Conservation (phyloP, 257 asterid genomes). For the Ilex asprella region DNA sequence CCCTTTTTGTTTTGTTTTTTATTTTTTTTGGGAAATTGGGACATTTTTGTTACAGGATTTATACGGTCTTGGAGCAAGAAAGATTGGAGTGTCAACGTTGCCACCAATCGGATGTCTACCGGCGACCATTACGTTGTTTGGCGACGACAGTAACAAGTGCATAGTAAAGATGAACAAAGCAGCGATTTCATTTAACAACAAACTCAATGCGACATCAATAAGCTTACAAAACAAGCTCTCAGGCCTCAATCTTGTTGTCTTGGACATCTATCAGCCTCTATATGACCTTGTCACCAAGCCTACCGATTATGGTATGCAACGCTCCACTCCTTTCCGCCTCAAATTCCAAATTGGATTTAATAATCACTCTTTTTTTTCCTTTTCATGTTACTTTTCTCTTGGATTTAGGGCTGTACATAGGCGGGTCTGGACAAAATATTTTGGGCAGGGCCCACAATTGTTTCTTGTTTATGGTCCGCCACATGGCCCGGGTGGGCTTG, state of each 20-base stretch:
- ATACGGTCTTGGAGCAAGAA: slow-evolving; percentile 72
- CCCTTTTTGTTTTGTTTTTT: too few relatives aligned
- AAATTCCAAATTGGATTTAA: background rate
- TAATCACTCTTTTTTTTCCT: background rate
- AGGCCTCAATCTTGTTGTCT: slow-evolving; percentile 56
- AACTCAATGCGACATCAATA: slow-evolving; percentile 60
- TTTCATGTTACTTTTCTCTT: background rate
- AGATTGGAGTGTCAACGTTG: slow-evolving; percentile 78
- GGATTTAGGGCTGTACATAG: too few relatives aligned
- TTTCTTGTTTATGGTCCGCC: too few relatives aligned
- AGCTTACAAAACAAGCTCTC: slow-evolving; percentile 41
- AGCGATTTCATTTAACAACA: slow-evolving; percentile 64
- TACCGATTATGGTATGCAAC: slow-evolving; percentile 45
- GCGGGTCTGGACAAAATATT: too few relatives aligned
- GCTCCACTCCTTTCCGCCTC: background rate
- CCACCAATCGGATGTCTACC: slow-evolving; percentile 88
- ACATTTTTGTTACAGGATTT: slow-evolving; percentile 15
- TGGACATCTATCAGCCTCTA: slow-evolving; percentile 71
- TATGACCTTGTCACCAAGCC: slow-evolving; percentile 59
- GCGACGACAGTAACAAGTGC: slow-evolving; percentile 61
- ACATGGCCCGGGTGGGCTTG: too few relatives aligned
- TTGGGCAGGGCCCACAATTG: too few relatives aligned
- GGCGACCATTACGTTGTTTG: slow-evolving; percentile 68
- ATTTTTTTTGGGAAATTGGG: too few relatives aligned
- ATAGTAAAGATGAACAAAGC: slow-evolving; percentile 54